These are phyloP conservation scores for Chlamydomonas sphaeroides DNA, from an alignment of 139 green algal species.

Conservation along the genomic window DNA sequence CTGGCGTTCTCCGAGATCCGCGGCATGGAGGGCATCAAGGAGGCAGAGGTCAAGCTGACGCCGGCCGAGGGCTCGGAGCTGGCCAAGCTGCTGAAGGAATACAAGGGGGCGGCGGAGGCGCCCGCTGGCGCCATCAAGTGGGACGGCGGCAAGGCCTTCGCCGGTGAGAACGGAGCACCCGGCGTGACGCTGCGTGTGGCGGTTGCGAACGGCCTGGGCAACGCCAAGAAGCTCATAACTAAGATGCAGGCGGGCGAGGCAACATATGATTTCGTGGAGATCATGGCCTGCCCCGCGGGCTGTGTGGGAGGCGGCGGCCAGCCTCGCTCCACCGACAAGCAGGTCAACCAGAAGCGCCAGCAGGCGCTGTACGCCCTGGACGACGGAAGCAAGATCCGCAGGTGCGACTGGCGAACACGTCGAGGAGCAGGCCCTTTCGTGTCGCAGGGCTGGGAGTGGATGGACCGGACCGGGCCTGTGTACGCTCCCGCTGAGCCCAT, in stretches of 20 bases:
- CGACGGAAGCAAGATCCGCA: not conserved
- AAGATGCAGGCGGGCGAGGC: conserved; percentile 40
- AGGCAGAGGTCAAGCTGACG: conserved; percentile 60
- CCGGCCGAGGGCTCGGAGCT: conserved; percentile 19
- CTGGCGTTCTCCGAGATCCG: conserved; percentile 57
- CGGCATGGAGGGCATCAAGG: conserved; percentile 76
- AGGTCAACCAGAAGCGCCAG: conserved; percentile 66
- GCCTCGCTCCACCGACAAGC: conserved; percentile 65
- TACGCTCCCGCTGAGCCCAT: too few relatives aligned
- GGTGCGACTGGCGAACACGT: conserved; percentile 24
- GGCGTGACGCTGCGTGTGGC: conserved; percentile 48
- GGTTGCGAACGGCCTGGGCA: conserved; percentile 77
- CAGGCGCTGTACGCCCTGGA: conserved; percentile 58
- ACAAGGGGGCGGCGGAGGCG: not conserved
- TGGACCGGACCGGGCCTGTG: too few relatives aligned
- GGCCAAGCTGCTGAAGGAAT: conserved; percentile 5
- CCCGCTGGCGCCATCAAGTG: conserved; percentile 31
- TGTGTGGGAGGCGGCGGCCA: conserved; percentile 80
- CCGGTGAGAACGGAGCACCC: not conserved
- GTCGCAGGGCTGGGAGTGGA: too few relatives aligned
- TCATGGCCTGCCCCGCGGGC: conserved; percentile 65
- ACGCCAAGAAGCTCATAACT: conserved; percentile 79
- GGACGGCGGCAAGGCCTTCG: conserved; percentile 2
- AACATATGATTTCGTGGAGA: conserved; percentile 75
- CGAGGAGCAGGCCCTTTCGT: too few relatives aligned